A percentile compares a stretch with the other conserved stretches of the same genome.
Conservation (phyloP, 2,329 filamentous ascomycete genomes). For the Paracoccidioides lutzii region DNA sequence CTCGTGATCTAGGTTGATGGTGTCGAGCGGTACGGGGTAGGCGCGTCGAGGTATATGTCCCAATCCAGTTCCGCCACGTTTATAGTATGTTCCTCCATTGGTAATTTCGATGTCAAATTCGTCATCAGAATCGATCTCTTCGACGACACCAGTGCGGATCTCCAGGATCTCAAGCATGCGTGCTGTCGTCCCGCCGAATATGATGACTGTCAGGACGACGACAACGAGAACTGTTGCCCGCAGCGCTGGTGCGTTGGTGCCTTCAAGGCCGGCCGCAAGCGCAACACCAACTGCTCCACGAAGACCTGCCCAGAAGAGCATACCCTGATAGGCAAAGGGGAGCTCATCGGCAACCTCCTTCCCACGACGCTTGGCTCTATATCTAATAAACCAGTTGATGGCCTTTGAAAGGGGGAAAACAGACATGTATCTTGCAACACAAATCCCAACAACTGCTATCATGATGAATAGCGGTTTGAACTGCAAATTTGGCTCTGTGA, state of each 20-base stretch:
- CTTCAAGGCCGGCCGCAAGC: constrained; percentile 73
- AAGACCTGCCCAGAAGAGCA: constrained; percentile 98
- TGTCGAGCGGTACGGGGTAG: constrained; percentile 44
- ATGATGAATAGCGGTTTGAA: constrained; percentile 95
- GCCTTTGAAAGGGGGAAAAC: constrained; percentile 83
- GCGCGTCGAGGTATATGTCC: constrained; percentile 61
- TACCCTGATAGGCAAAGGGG: constrained; percentile 91
- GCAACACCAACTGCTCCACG: constrained; percentile 93
- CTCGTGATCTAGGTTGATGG: constrained; percentile 31
- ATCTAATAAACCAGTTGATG: constrained; percentile 88
- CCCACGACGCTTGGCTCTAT: constrained; percentile 65
- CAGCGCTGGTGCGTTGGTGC: constrained; percentile 67
- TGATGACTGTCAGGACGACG: constrained; percentile 94
- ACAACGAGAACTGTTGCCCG: constrained; percentile 95
- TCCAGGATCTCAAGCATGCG: constrained; percentile 95
- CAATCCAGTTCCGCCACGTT: constrained; percentile 62
- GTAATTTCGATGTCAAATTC: constrained; percentile 91
- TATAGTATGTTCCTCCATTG: constrained; percentile 60
- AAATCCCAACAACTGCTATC: constrained; percentile 81
- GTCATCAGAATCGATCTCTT: constrained; percentile 94
- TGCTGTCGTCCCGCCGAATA: constrained; percentile 93
- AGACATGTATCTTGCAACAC: constrained; percentile 79
- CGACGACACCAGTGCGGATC: constrained; percentile 91
- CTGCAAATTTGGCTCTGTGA: constrained; percentile 74
- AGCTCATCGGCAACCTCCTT: constrained; percentile 72